Base-by-base conservation (phyloP, 441 rosid species). In the Theobroma grandiflorum region DNA sequence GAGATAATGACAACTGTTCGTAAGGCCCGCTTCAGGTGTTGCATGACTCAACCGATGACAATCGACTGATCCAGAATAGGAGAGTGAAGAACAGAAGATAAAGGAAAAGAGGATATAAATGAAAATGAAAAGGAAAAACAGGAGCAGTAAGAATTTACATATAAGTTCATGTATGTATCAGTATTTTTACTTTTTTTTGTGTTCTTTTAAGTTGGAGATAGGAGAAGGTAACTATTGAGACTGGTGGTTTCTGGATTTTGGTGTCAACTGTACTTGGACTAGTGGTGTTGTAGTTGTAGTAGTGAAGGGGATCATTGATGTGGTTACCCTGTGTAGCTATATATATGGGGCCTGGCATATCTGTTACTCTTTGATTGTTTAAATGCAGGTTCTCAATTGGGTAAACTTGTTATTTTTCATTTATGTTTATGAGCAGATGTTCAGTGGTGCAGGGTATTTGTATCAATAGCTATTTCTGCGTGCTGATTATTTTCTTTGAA, bases 1-100 rank as follows among this genome's bases (percentile, higher is more conserved):
- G 97, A 91, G 88, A 88, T 95, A 69, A 81, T 94, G 92, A 94
- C 98, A 2, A 90, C 91, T 2, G 95, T 94, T 69, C 96, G 99
- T 75, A 94, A 93, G 88, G 99, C 99, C 35, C 96, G 97, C 81
- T 95, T 95, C 94, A 88, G 98, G 87, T 95, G 99, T 80, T 95
- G 99, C 90, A 83, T 92, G 81, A 86, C 91, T 66, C 98, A 88
- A 63, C 98, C 99, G 43, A 91, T 92, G 98, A 94, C 98, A 50
- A 43, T 90, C 73, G 99, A 94, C 84, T 95, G 91, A 88, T 81
- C 66, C 76, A 31, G 81, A 76, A 77, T 72, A 66, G 79, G 73
- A 53, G 72, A 77, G 26, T 5, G 71, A 82, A 53, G 59, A 53
- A 79, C 69, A 72, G 78, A 76, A 66, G 84, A 81, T 58, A 78